Percentiles rank a stretch among this genome's conserved stretches.
Evolutionary conservation across 169 alveolate genomes (phyloP).

Genomic region (Plasmodium cynomolgi): DNA sequence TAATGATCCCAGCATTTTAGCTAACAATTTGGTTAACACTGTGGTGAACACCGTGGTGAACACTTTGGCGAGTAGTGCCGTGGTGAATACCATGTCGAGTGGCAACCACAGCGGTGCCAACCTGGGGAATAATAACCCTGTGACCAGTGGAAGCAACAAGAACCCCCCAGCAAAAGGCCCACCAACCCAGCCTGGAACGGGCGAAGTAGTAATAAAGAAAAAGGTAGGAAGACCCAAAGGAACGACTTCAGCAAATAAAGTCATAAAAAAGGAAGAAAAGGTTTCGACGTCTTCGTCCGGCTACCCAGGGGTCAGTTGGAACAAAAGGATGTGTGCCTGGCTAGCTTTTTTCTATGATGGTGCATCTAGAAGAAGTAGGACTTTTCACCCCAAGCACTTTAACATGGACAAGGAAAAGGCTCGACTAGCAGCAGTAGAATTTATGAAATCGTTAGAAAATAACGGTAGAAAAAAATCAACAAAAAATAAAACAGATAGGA

Average conservation of each 20-base stretch:
- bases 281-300: conserved; percentile 83
- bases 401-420: conserved; percentile 88
- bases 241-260: conserved; percentile 30
- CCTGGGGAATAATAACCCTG: neutral
- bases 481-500: conserved; percentile 73
- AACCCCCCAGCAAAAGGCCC: neutral
- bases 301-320: conserved; percentile 91
- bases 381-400: conserved; percentile 88
- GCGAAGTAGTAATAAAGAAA: conserved; percentile 9
- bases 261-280: conserved; percentile 69
- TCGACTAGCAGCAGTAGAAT: conserved; percentile 85
- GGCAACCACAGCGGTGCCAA: neutral
- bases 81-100: neutral
- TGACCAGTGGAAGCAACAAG: neutral
- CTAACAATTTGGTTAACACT: neutral
- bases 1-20: neutral
- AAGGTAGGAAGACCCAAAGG: conserved; percentile 73
- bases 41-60: neutral
- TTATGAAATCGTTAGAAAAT: conserved; percentile 84
- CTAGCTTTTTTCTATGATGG: conserved; percentile 87
- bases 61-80: neutral
- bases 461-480: conserved; percentile 81
- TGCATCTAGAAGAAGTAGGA: conserved; percentile 85
- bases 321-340: conserved; percentile 90
- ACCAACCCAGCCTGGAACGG: neutral